Conservation (phyloP, 2,329 filamentous ascomycete genomes). For the Pseudopyricularia cyperi region DNA sequence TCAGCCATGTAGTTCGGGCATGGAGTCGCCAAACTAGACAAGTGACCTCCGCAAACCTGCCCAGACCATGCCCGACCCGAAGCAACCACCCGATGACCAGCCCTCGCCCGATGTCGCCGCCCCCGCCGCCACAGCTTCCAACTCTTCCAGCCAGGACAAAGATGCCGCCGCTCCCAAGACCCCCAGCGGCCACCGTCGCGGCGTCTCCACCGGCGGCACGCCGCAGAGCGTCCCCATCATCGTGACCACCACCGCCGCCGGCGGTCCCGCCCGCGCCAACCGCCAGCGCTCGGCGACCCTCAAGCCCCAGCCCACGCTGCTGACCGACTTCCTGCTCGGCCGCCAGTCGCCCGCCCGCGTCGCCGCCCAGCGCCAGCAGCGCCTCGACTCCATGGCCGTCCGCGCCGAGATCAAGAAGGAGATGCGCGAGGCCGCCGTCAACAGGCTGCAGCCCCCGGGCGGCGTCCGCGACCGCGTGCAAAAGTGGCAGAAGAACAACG, state of each 20-base stretch:
- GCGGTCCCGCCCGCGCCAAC: constrained; percentile 12
- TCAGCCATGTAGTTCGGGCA: not conserved
- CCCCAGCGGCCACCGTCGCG: constrained; percentile 1
- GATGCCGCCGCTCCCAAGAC: not conserved
- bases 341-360: constrained; percentile 42
- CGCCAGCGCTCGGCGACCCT: constrained; percentile 21
- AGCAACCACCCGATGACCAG: constrained; percentile 7
- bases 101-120: constrained; percentile 1
- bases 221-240: constrained; percentile 25
- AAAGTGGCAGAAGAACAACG: constrained; percentile 72
- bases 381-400: constrained; percentile 38
- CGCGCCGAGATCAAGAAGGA: constrained; percentile 40
- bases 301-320: constrained; percentile 33
- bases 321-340: constrained; percentile 45
- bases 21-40: constrained; percentile 5
- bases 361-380: constrained; percentile 38
- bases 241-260: constrained; percentile 14
- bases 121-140: not conserved
- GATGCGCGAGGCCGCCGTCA: constrained; percentile 45
- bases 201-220: constrained; percentile 13
- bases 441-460: constrained; percentile 46
- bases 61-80: constrained; percentile 10
- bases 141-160: not conserved
- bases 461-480: constrained; percentile 69
- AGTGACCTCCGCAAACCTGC: not conserved